Conservation (phyloP, 2,329 filamentous ascomycete genomes). For the Alternaria infectoria region DNA sequence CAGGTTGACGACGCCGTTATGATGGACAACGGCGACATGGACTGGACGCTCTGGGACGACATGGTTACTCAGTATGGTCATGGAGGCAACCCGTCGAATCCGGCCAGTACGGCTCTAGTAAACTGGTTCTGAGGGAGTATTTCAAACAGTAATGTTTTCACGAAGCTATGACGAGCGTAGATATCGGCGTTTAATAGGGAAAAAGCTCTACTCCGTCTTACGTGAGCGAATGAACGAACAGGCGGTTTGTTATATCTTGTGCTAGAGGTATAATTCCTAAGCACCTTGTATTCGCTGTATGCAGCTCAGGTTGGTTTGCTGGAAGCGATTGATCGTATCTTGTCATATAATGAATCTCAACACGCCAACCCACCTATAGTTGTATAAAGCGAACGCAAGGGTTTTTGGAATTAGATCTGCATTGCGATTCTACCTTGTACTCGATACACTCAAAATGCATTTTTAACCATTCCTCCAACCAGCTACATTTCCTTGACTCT, state of each 20-base stretch:
- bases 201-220: not conserved
- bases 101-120: constrained; percentile 20
- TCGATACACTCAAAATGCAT: not conserved
- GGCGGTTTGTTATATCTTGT: not conserved
- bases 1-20: constrained; percentile 23
- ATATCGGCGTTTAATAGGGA: not conserved
- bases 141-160: not conserved
- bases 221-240: not conserved
- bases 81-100: constrained; percentile 37
- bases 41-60: constrained; percentile 59
- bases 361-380: not conserved
- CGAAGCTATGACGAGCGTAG: not conserved
- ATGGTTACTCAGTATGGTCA: constrained; percentile 56
- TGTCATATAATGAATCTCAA: too few species aligned
- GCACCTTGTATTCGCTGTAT: not conserved
- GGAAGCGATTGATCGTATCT: too few species aligned
- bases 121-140: constrained; percentile 29
- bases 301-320: not conserved
- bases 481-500: not conserved
- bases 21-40: constrained; percentile 50
- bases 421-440: not conserved
- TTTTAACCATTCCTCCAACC: not conserved
- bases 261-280: not conserved
- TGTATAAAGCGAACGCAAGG: not conserved
- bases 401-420: not conserved